Conservation (phyloP, 805 yeast genomes). For the Myxozyma monticola region DNA sequence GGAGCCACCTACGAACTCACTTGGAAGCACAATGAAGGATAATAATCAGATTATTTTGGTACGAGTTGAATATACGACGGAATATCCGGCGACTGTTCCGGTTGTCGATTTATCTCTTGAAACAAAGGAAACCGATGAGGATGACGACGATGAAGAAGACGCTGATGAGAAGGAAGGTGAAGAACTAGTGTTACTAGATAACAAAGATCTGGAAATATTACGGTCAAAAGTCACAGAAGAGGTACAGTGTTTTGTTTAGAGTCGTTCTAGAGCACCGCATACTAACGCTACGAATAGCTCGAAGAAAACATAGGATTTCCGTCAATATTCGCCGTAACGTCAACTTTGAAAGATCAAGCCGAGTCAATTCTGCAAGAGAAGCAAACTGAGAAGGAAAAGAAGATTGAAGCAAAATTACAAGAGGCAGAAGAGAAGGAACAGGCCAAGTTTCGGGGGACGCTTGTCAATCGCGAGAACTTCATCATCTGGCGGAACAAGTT, state of each 20-base stretch:
- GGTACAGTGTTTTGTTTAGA: background rate
- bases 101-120: slow-evolving; percentile 47
- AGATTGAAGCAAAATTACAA: slow-evolving; percentile 57
- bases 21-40: background rate
- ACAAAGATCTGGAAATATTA: slow-evolving; percentile 35
- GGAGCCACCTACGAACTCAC: slow-evolving; percentile 57
- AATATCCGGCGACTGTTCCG: slow-evolving; percentile 82
- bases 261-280: background rate
- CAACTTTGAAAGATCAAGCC: slow-evolving; percentile 76
- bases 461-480: slow-evolving; percentile 79
- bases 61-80: slow-evolving; percentile 69
- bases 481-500: slow-evolving; percentile 70
- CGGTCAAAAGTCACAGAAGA: slow-evolving; percentile 33
- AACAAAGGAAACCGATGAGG: slow-evolving; percentile 38
- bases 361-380: slow-evolving; percentile 67
- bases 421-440: slow-evolving; percentile 80
- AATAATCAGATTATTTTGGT: slow-evolving; percentile 53
- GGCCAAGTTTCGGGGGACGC: slow-evolving; percentile 86
- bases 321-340: slow-evolving; percentile 76
- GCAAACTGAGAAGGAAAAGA: slow-evolving; percentile 53
- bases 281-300: slow-evolving; percentile 43
- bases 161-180: slow-evolving; percentile 48
- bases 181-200: slow-evolving; percentile 37
- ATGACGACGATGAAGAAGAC: slow-evolving; percentile 50
- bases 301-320: slow-evolving; percentile 86